Base-by-base conservation (phyloP, 2,329 filamentous ascomycete species). In the Mycogone perniciosa region DNA sequence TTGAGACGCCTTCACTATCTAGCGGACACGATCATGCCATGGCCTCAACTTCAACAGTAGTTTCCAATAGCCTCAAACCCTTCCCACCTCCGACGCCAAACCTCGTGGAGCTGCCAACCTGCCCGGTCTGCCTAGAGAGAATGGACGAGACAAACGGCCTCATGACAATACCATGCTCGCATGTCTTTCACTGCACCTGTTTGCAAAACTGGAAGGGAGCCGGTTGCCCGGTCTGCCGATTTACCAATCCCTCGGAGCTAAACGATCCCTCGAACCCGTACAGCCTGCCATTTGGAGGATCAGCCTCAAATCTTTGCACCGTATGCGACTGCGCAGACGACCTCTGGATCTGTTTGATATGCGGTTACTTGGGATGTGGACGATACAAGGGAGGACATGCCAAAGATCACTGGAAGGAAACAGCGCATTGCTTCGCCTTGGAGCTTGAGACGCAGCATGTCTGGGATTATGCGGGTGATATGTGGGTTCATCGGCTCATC, bases 71-170 rank as follows among this genome's bases (percentile, higher is more conserved):
- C 26, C 67, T 81, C 5, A 80, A 79, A 53, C 82, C 81, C 0
- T 81, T 83, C 47, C 80, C 81, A 4, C 84, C 76, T 2, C 80
- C 79, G 2, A 96, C 92, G 1, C 88, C 91, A 1, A 86, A 88
- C 45, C 76, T 97, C 1, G 79, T 96, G 48, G 93, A 99, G 70
- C 74, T 99, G 9, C 93, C 93, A 2, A 97, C 93, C 1, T 99
- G 93, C 57, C 91, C 93, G 0, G 93, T 99, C 7, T 99, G 93
- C 59, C 78, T 99, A 5, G 93, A 99, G 67, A 85, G 92, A 44
- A 99, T 99, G 93, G 93, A 99, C 62, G 92, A 97, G 66, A 96
- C 91, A 0, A 95, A 90, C 0, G 93, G 93, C 0, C 76, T 99
- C 2, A 81, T 99, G 64, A 99, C 93, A 1, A 97, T 97, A 38